phyloP scores from a whole-genome alignment of 2,329 filamentous ascomycete genomes.

The Didymella pomorum region DNA sequence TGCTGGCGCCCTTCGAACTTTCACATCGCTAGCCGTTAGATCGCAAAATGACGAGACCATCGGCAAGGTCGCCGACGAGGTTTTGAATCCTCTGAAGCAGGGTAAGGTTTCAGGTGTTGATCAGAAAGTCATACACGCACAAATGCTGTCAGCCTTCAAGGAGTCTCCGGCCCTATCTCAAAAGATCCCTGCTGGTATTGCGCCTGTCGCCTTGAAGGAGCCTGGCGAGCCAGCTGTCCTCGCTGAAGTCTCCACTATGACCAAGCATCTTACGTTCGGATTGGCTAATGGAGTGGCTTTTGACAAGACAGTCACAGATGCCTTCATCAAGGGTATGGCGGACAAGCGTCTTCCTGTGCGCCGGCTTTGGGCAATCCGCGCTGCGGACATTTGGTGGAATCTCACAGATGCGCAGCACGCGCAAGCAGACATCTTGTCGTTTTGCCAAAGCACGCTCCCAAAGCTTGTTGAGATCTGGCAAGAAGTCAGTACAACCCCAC shows the following conservation, averaged over 20 bases:
- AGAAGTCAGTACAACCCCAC: slow-evolving; percentile 79
- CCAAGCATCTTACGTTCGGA: slow-evolving; percentile 69
- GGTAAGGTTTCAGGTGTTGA: slow-evolving; percentile 86
- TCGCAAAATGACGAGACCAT: slow-evolving; percentile 67
- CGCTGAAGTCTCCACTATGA: slow-evolving; percentile 76
- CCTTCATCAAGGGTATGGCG: slow-evolving; percentile 78
- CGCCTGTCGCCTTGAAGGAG: slow-evolving; percentile 78
- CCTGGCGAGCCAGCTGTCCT: slow-evolving; percentile 84
- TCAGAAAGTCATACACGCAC: slow-evolving; percentile 81
- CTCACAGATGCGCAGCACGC: slow-evolving; percentile 59
- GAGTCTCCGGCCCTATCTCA: slow-evolving; percentile 68
- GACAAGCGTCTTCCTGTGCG: slow-evolving; percentile 85
- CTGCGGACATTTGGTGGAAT: slow-evolving; percentile 74
- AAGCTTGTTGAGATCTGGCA: slow-evolving; percentile 75
- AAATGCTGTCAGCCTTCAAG: slow-evolving; percentile 70
- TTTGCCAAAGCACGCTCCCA: slow-evolving; percentile 60
- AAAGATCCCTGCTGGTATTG: slow-evolving; percentile 72
- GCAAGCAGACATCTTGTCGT: slow-evolving; percentile 55
- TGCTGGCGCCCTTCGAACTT: slow-evolving; percentile 76
- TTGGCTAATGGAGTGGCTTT: slow-evolving; percentile 68
- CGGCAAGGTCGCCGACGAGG: slow-evolving; percentile 76
- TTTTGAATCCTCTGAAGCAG: slow-evolving; percentile 79
- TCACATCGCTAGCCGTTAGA: slow-evolving; percentile 71
- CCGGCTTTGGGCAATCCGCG: slow-evolving; percentile 79
- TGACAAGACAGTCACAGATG: slow-evolving; percentile 72